These are phyloP conservation scores for Aureobasidium sp. DNA, from an alignment of 2,329 filamentous ascomycete genomes.

Conservation along the genomic window DNA sequence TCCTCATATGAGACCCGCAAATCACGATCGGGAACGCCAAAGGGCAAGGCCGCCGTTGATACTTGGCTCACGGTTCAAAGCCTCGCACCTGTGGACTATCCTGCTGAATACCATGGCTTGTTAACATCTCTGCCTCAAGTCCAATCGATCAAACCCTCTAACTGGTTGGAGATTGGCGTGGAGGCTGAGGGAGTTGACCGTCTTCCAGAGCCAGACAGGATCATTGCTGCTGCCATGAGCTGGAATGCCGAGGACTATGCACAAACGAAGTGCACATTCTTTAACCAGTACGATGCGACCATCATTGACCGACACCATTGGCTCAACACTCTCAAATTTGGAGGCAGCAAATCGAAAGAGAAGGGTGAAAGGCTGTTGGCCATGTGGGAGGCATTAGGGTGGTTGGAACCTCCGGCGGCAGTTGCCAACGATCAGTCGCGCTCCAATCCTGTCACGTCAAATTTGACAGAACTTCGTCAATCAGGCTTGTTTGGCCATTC, in stretches of 20 bases:
- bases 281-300: not conserved
- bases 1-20: not conserved
- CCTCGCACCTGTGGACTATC: not conserved
- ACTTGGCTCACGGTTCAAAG: not conserved
- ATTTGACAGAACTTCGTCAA: not conserved
- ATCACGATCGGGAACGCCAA: not conserved
- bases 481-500: no score
- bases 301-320: not conserved
- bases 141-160: not conserved
- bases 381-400: conserved; percentile 1
- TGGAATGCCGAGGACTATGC: not conserved
- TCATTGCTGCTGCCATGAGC: not conserved
- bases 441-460: no score
- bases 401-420: not conserved
- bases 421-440: not conserved
- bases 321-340: not conserved
- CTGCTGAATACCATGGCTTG: not conserved
- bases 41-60: not conserved
- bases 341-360: not conserved
- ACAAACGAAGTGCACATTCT: not conserved
- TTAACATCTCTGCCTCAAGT: not conserved
- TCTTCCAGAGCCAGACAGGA: not conserved
- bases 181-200: not conserved
- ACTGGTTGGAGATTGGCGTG: not conserved
- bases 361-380: not conserved